Percentiles rank a stretch among this genome's conserved stretches.
Evolutionary conservation across 352 stramenopile species (phyloP).

Genomic region (Pythium coloratum): DNA sequence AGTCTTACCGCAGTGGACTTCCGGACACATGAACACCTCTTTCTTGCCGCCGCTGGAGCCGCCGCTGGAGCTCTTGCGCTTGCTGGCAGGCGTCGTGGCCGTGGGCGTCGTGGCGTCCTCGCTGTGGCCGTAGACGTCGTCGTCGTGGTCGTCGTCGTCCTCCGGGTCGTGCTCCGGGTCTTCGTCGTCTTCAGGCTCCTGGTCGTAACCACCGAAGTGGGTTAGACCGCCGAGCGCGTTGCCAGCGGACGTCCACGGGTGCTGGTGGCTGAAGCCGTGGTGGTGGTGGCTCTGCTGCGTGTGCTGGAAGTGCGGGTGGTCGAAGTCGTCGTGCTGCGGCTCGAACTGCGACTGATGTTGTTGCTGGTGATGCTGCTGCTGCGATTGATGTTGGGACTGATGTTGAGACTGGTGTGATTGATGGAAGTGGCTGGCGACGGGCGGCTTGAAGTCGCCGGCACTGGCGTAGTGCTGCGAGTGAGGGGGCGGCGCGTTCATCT

Average conservation of each 20-base stretch:
- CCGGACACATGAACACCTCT: slow-evolving; percentile 66
- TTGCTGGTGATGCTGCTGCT: neutral
- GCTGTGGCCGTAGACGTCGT: slow-evolving; percentile 5
- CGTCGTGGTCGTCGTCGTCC: neutral
- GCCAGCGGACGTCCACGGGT: neutral
- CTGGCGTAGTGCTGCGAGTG: neutral
- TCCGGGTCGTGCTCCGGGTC: slow-evolving; percentile 7
- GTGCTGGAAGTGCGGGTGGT: neutral
- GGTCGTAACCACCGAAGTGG: slow-evolving; percentile 9
- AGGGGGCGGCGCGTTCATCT: slow-evolving; percentile 16
- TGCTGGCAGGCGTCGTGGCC: slow-evolving; percentile 4
- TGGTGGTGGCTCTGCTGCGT: slow-evolving; percentile 10
- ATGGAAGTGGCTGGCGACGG: neutral
- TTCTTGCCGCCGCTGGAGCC: slow-evolving; percentile 29
- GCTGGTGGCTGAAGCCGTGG: neutral
- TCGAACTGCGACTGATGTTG: neutral
- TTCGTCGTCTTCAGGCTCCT: neutral
- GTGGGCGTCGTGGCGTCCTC: slow-evolving; percentile 1
- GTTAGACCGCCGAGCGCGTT: neutral
- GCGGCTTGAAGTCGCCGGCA: slow-evolving; percentile 14
- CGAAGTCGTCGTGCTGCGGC: slow-evolving; percentile 14
- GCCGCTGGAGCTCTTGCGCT: slow-evolving; percentile 36
- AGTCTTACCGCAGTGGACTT: slow-evolving; percentile 81
- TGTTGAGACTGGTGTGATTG: neutral
- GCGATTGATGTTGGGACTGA: neutral